Percentiles rank a stretch among this genome's conserved stretches.
Conservation (phyloP, 2,329 filamentous ascomycete genomes). For the Cryphonectria parasitica region DNA sequence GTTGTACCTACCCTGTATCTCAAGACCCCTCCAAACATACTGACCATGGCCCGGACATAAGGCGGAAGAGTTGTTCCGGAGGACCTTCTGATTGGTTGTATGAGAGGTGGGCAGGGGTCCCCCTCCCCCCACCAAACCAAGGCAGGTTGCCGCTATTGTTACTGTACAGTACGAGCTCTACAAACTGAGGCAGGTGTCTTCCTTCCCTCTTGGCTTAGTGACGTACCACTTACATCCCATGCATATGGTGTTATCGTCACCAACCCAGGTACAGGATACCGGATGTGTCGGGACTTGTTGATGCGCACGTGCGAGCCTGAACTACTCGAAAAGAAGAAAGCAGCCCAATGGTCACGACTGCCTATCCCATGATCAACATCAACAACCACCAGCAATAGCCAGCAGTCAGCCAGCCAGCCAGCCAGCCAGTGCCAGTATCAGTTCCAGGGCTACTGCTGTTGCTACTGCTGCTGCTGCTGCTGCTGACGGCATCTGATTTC, state of each 20-base stretch:
- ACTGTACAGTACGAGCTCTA: not conserved
- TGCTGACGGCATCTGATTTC: not conserved
- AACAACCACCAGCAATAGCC: not conserved
- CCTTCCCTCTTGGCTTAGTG: not conserved
- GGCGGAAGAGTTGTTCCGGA: not conserved
- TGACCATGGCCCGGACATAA: not conserved
- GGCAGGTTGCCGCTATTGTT: not conserved
- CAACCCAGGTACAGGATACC: not conserved
- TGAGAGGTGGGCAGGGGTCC: not conserved
- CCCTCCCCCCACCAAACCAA: not conserved
- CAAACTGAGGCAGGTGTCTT: not conserved
- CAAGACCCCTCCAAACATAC: not conserved
- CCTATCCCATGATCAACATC: not conserved
- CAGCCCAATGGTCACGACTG: not conserved
- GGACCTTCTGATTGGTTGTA: not conserved
- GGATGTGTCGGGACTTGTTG: not conserved
- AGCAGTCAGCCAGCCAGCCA: not conserved
- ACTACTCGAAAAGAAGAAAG: not conserved
- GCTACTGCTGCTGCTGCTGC: constrained; percentile 4
- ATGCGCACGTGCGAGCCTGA: not conserved
- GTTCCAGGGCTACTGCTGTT: not conserved
- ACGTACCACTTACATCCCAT: not conserved
- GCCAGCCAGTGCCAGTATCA: not conserved
- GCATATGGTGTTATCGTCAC: not conserved
- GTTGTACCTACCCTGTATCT: not conserved